phyloP scores from a whole-genome alignment of 2,329 filamentous ascomycete genomes.

The Huntiella decipiens region DNA sequence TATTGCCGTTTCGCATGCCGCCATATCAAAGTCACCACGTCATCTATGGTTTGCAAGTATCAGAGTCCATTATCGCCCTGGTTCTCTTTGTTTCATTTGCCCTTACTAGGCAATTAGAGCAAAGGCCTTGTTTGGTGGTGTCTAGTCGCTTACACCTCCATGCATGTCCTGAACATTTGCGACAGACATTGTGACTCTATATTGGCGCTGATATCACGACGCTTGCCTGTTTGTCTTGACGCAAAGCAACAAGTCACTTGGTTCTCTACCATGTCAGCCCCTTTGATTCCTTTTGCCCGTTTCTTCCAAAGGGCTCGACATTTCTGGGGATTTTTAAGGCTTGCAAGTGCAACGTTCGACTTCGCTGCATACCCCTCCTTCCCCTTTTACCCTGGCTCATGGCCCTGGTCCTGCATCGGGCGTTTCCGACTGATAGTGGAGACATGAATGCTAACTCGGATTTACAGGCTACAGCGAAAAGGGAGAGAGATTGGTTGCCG shows the following conservation, averaged over 20 bases:
- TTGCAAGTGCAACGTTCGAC: neutral
- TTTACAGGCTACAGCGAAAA: conserved; percentile 68
- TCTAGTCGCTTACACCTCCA: neutral
- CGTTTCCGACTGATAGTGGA: neutral
- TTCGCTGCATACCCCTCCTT: conserved; percentile 10
- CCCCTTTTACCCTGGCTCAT: conserved; percentile 7
- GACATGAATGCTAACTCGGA: neutral
- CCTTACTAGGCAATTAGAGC: conserved; percentile 10
- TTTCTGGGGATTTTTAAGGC: conserved; percentile 1
- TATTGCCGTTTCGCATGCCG: no score
- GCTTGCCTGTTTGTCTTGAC: neutral
- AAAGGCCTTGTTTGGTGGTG: conserved; percentile 10
- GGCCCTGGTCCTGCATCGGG: neutral
- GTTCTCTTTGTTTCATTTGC: neutral
- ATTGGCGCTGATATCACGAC: neutral
- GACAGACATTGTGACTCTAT: neutral
- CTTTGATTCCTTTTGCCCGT: neutral
- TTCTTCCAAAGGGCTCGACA: conserved; percentile 1
- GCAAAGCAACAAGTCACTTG: neutral
- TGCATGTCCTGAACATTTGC: neutral
- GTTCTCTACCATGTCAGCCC: neutral
- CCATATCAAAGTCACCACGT: no score
- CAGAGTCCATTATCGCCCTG: no score
- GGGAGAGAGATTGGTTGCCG: conserved; percentile 87
- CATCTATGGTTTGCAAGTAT: no score